Evolutionary conservation across 495 filamentous ascomycete genomes (phyloP), one percentile per base, ranked within the genome.

Genomic region (Achaetomiella virescens): DNA sequence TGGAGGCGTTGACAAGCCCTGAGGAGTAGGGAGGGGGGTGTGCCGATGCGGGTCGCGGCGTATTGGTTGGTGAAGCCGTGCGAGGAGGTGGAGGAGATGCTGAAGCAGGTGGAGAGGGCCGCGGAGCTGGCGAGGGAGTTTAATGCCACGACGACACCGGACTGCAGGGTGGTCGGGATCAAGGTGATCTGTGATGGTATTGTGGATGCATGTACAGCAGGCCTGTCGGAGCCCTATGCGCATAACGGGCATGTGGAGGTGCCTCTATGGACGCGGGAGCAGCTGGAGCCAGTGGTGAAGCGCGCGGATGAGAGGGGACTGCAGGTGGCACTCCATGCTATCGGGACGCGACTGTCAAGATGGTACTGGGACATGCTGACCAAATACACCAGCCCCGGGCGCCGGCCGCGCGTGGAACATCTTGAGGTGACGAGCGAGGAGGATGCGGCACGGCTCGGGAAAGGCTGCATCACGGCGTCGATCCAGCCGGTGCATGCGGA

Each of bases 141-240:
- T 60, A 81, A 79, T 48, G 65, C 68, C 3, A 12, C 57, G 0
- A 79, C 72, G 1, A 73, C 67, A 15, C 81, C 79, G 0, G 75
- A 80, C 41, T 81, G 83, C 47, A 70, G 80, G 27, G 68, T 87
- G 15, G 75, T 80, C 1, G 84, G 84, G n/a, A 79, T 86, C 60
- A 87, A 87, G 57, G 69, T 87, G 20, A 86, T 87, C 41, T 83
- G 82, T 54, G 84, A 87, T 52, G 84, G 84, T 1, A 81, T 86
- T 9, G 72, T 87, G 42, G 84, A 87, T 55, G 82, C 78, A 0
- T 87, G 83, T 64, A 87, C 84, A 5, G 84, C 84, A 0, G 81
- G 78, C 4, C 66, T 87, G 29, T 67, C 72, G 5, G 75, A 85
- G 63, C 83, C 84, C 6, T 87, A 87, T 61, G 63, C 73, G 12